Percentiles rank a stretch among this genome's conserved stretches.
Conservation (phyloP, 495 filamentous ascomycete genomes). For the Aspergillus cavernicola region DNA sequence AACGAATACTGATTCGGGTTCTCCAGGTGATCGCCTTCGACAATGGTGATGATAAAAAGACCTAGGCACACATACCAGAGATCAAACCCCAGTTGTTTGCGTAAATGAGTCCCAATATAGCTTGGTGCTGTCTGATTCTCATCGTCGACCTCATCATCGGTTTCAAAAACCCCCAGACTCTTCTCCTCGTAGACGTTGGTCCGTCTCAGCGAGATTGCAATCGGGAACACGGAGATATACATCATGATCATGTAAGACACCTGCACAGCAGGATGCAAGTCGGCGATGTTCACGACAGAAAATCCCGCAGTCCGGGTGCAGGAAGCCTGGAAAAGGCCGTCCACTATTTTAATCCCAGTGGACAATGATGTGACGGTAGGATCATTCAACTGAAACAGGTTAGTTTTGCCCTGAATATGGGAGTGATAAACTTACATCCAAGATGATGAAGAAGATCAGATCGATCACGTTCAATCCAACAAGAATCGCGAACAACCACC, state of each 20-base stretch:
- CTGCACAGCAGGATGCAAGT: constrained; percentile 85
- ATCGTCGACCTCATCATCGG: constrained; percentile 40
- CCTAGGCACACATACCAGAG: constrained; percentile 92
- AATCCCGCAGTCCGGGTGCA: constrained; percentile 88
- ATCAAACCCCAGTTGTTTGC: constrained; percentile 88
- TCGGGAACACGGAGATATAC: constrained; percentile 97
- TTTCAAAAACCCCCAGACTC: constrained; percentile 75
- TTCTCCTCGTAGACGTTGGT: constrained; percentile 98
- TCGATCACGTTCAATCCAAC: constrained; percentile 77
- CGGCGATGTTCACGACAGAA: constrained; percentile 67
- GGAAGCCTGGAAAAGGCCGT: constrained; percentile 83
- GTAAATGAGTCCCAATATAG: constrained; percentile 84
- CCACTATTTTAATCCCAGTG: constrained; percentile 67
- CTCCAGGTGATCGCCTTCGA: constrained; percentile 66
- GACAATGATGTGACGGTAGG: constrained; percentile 57
- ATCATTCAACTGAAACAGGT: constrained; percentile 58
- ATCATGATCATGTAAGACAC: constrained; percentile 98
- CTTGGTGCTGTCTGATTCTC: constrained; percentile 58
- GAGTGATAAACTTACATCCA: constrained; percentile 61
- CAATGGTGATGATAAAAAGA: constrained; percentile 80
- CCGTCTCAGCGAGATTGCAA: constrained; percentile 86
- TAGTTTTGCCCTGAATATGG: not conserved
- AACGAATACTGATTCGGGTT: constrained; percentile 57
- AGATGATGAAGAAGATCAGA: constrained; percentile 81
- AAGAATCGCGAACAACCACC: constrained; percentile 92